These are phyloP conservation scores for Tolypocladium pustulatum DNA, from an alignment of 2,329 filamentous ascomycete genomes.

Conservation along the genomic window DNA sequence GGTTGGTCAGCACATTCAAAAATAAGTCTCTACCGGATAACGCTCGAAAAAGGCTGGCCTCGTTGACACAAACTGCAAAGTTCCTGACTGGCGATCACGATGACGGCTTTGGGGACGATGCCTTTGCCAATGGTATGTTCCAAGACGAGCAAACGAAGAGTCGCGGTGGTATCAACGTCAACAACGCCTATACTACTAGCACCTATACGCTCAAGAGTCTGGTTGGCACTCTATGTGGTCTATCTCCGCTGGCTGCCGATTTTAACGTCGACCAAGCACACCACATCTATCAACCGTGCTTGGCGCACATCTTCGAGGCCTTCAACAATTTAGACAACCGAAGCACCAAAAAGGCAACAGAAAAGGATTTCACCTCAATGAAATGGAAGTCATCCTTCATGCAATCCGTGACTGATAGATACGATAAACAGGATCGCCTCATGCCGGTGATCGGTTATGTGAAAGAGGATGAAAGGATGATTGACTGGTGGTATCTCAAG, in stretches of 20 bases:
- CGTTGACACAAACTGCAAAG: conserved; percentile 18
- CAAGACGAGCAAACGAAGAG: background rate
- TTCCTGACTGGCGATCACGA: conserved; percentile 22
- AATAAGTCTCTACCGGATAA: conserved; percentile 18
- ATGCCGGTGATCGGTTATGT: conserved; percentile 18
- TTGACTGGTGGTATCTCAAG: conserved; percentile 19
- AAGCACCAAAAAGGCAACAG: conserved; percentile 4
- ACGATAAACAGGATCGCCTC: conserved; percentile 19
- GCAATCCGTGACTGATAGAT: conserved; percentile 19
- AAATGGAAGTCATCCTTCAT: conserved; percentile 20
- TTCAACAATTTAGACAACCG: conserved; percentile 10
- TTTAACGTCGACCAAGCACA: conserved; percentile 29
- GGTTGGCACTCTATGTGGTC: conserved; percentile 27
- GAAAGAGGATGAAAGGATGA: conserved; percentile 7
- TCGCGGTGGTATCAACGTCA: conserved; percentile 26
- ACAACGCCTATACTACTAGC: conserved; percentile 26
- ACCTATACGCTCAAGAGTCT: conserved; percentile 34
- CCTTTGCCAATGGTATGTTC: conserved; percentile 1
- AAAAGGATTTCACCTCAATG: conserved; percentile 10
- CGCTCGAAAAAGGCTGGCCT: conserved; percentile 15
- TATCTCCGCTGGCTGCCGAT: conserved; percentile 27
- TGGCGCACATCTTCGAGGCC: conserved; percentile 24
- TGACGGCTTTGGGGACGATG: conserved; percentile 18
- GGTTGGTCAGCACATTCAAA: conserved; percentile 8
- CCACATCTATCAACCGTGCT: conserved; percentile 33